Conservation (phyloP, 352 stramenopile species). For the Thalassiosira livingstoniorum region DNA sequence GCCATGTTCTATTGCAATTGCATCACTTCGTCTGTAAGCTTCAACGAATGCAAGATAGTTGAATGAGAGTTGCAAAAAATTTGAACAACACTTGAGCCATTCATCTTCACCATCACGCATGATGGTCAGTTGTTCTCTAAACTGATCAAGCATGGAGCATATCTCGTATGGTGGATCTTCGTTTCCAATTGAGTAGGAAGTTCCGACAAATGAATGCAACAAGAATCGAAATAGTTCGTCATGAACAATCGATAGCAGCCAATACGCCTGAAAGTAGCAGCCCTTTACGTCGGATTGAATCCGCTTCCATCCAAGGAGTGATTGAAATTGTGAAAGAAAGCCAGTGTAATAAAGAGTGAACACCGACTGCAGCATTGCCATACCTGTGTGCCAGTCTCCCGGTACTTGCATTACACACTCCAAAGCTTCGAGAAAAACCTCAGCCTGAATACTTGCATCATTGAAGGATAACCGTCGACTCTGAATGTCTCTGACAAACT, state of each 20-base stretch:
- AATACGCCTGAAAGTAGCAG: background rate
- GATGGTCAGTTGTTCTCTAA: background rate
- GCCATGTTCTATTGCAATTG: background rate
- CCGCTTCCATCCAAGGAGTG: background rate
- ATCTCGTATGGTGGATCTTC: background rate
- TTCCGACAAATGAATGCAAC: background rate
- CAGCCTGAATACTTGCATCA: background rate
- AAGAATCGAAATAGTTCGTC: constrained; percentile 11
- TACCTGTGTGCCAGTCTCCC: too few relatives aligned
- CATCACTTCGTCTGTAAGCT: background rate
- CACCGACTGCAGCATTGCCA: background rate
- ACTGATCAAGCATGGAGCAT: background rate
- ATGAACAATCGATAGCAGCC: constrained; percentile 15
- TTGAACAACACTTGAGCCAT: background rate
- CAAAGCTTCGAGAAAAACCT: background rate
- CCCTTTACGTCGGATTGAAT: background rate
- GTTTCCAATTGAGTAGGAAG: background rate
- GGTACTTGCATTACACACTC: background rate
- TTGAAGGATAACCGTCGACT: background rate
- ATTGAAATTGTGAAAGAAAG: constrained; percentile 17
- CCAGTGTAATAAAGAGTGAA: background rate
- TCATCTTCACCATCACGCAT: background rate
- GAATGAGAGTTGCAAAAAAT: background rate
- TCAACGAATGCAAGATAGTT: constrained; percentile 9
- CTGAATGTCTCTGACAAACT: background rate